These are phyloP conservation scores for Zizania palustris DNA, from an alignment of 202 grass and related monocot species.

Conservation along the genomic window DNA sequence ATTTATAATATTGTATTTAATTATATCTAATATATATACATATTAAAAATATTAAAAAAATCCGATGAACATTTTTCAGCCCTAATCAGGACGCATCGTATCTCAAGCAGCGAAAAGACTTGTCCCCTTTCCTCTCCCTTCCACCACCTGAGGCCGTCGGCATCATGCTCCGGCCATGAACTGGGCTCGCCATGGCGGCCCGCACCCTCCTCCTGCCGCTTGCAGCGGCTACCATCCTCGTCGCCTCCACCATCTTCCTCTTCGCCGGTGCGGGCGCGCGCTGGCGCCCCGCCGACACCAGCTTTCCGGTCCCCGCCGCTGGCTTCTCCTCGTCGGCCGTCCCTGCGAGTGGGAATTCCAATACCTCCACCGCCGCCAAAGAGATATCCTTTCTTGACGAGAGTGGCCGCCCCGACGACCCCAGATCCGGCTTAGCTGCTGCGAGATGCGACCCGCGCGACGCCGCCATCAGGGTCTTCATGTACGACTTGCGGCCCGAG, in stretches of 20 bases:
- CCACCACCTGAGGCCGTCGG: neutral
- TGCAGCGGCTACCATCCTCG: slow-evolving; percentile 47
- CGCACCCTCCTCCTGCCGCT: slow-evolving; percentile 52
- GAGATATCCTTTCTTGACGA: slow-evolving; percentile 50
- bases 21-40: too few species aligned
- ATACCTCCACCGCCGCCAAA: neutral
- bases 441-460: slow-evolving; percentile 52
- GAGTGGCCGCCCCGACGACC: slow-evolving; percentile 48
- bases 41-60: too few species aligned
- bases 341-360: neutral
- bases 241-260: slow-evolving; percentile 67
- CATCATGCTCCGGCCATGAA: slow-evolving; percentile 35
- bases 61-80: too few species aligned
- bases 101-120: neutral
- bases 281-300: slow-evolving; percentile 53
- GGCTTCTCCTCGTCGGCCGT: neutral
- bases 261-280: slow-evolving; percentile 40
- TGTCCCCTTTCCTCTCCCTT: neutral
- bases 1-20: too few species aligned
- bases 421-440: slow-evolving; percentile 9
- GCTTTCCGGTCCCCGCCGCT: slow-evolving; percentile 43
- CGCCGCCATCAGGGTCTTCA: slow-evolving; percentile 65
- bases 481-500: slow-evolving; percentile 83
- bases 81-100: too few species aligned
- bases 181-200: slow-evolving; percentile 38